phyloP scores from a whole-genome alignment of 495 filamentous ascomycete genomes.

The Parmelia sp. region DNA sequence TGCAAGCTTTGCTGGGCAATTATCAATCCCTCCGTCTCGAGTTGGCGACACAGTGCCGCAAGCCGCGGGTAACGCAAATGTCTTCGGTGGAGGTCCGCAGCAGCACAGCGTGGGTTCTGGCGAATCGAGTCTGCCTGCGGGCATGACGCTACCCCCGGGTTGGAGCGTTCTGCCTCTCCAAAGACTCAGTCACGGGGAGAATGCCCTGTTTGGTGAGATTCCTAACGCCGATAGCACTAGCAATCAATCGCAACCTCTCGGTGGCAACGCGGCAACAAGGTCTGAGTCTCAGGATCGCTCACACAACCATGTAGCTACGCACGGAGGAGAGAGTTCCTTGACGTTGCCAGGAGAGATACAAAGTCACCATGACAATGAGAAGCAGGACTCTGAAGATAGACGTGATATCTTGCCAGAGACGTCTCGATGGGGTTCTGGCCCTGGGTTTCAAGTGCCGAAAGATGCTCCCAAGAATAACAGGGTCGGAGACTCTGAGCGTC shows the following conservation, averaged over 20 bases:
- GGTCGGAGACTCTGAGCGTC: not conserved
- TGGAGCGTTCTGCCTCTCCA: constrained; percentile 70
- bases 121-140: constrained; percentile 63
- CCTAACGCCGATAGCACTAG: constrained; percentile 2
- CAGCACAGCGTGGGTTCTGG: constrained; percentile 51
- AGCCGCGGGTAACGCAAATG: constrained; percentile 26
- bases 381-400: not conserved
- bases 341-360: constrained; percentile 1
- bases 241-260: not conserved
- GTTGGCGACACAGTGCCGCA: constrained; percentile 32
- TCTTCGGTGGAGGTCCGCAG: constrained; percentile 31
- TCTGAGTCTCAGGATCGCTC: not conserved
- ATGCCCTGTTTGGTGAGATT: constrained; percentile 15
- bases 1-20: constrained; percentile 4
- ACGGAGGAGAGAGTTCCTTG: not conserved
- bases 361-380: not conserved
- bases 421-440: constrained; percentile 4
- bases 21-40: constrained; percentile 24
- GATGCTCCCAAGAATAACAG: not conserved
- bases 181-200: constrained; percentile 34
- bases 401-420: not conserved
- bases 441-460: not conserved
- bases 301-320: not conserved
- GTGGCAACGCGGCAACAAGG: not conserved
- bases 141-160: constrained; percentile 64